Percentiles rank a stretch among this genome's conserved stretches.
These are phyloP conservation scores for Iberis pinnata DNA, from an alignment of 345 rosid species.

Conservation along the genomic window DNA sequence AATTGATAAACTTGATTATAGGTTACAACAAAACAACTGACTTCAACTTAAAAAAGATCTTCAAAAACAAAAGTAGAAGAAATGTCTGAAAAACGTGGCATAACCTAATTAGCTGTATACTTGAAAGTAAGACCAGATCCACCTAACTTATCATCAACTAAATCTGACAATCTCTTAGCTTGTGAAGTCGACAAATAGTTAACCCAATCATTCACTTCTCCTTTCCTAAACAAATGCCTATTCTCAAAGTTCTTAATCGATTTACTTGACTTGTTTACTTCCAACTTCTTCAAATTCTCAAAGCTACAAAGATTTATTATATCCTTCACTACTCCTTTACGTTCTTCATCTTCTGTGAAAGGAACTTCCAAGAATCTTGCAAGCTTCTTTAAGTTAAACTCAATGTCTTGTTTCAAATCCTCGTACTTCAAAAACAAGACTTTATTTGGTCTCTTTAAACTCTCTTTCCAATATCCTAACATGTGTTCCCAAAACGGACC, in stretches of 20 bases:
- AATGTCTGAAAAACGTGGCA: neutral
- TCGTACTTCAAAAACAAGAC: conserved; percentile 42
- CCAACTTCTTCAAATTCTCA: conserved; percentile 35
- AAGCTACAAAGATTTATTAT: conserved; percentile 45
- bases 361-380: conserved; percentile 40
- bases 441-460: conserved; percentile 36
- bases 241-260: conserved; percentile 40
- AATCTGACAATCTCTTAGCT: conserved; percentile 27
- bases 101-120: conserved; percentile 8
- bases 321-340: conserved; percentile 27
- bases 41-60: too few species aligned
- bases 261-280: conserved; percentile 38
- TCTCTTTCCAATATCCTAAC: conserved; percentile 46
- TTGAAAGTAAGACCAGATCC: conserved; percentile 48
- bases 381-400: conserved; percentile 27
- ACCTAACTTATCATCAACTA: conserved; percentile 40
- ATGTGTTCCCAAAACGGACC: conserved; percentile 54
- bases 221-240: conserved; percentile 45
- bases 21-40: conserved; percentile 17
- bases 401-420: conserved; percentile 37
- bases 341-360: conserved; percentile 40
- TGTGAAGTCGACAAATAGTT: conserved; percentile 39
- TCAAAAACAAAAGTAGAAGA: neutral
- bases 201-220: conserved; percentile 39
- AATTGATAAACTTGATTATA: conserved; percentile 3